A percentile compares a stretch with the other conserved stretches of the same genome.
Evolutionary conservation across 1,284 basidiomycete species (phyloP).

Genomic region (Sparassis latifolia): DNA sequence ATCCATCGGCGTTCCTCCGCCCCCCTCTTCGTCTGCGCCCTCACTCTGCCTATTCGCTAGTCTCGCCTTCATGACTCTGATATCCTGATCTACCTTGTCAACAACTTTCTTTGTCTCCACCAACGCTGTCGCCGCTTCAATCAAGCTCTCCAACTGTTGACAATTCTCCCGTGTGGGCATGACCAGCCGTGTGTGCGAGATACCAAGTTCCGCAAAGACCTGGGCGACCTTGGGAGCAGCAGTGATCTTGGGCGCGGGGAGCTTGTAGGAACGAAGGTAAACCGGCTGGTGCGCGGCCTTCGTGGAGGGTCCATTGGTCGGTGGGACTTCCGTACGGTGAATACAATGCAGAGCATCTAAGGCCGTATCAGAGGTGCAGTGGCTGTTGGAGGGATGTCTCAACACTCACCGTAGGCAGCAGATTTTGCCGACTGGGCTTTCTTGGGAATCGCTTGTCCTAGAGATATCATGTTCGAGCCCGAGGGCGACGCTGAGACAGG

Average conservation of each 20-base stretch:
- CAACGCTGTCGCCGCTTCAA: conserved; percentile 66
- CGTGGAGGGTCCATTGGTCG: conserved; percentile 46
- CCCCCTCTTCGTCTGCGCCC: conserved; percentile 28
- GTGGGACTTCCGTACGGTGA: conserved; percentile 55
- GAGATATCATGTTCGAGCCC: conserved; percentile 31
- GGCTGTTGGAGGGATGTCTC: not conserved
- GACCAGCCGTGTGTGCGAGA: conserved; percentile 71
- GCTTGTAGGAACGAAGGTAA: conserved; percentile 76
- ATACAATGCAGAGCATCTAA: conserved; percentile 74
- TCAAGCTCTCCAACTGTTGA: conserved; percentile 62
- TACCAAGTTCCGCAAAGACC: conserved; percentile 68
- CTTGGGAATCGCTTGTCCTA: conserved; percentile 38
- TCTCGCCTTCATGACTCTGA: conserved; percentile 62
- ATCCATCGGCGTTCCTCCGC: conserved; percentile 24
- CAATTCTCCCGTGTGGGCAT: conserved; percentile 88
- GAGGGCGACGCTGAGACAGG: conserved; percentile 44
- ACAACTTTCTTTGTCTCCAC: conserved; percentile 86
- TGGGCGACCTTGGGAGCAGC: conserved; percentile 71
- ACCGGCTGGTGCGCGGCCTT: conserved; percentile 75
- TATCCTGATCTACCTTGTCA: conserved; percentile 82
- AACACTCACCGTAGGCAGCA: conserved; percentile 46
- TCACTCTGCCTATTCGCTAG: conserved; percentile 50
- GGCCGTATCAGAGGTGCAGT: not conserved
- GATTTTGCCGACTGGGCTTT: conserved; percentile 44
- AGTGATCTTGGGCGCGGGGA: conserved; percentile 70